A percentile compares a stretch with the other conserved stretches of the same genome.
phyloP scores from a whole-genome alignment of 2,329 filamentous ascomycete genomes.

The Aspergillus glaucus region DNA sequence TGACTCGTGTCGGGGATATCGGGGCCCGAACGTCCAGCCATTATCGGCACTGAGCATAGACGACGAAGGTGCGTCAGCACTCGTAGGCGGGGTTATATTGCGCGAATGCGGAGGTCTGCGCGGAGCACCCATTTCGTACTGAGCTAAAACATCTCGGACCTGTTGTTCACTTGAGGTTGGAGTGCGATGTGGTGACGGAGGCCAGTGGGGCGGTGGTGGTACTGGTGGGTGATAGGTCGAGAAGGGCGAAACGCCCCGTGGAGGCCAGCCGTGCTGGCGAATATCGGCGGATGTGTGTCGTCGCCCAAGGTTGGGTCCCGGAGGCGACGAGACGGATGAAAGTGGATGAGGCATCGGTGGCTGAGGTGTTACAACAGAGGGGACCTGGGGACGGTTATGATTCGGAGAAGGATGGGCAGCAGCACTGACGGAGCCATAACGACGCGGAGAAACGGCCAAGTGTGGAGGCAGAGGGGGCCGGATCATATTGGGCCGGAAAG shows the following conservation, averaged over 20 bases:
- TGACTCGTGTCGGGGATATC: constrained; percentile 33
- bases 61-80: constrained; percentile 44
- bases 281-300: constrained; percentile 96
- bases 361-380: constrained; percentile 60
- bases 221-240: constrained; percentile 46
- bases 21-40: constrained; percentile 49
- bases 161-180: constrained; percentile 53
- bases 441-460: constrained; percentile 68
- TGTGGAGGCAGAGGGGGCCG: constrained; percentile 76
- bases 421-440: constrained; percentile 75
- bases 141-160: constrained; percentile 56
- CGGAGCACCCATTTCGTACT: constrained; percentile 58
- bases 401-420: constrained; percentile 62
- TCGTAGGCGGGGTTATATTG: constrained; percentile 49
- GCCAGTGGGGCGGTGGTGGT: constrained; percentile 60
- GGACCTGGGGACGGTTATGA: constrained; percentile 64
- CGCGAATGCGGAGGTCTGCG: constrained; percentile 44
- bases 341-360: constrained; percentile 62
- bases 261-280: constrained; percentile 73
- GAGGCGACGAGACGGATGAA: constrained; percentile 51
- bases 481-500: constrained; percentile 58
- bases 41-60: constrained; percentile 45
- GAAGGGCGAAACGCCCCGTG: constrained; percentile 55
- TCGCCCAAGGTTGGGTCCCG: constrained; percentile 63
- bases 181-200: constrained; percentile 56